These are phyloP conservation scores for Nannochloropsis oceanica DNA, from an alignment of 108 stramenopile species.

Conservation along the genomic window DNA sequence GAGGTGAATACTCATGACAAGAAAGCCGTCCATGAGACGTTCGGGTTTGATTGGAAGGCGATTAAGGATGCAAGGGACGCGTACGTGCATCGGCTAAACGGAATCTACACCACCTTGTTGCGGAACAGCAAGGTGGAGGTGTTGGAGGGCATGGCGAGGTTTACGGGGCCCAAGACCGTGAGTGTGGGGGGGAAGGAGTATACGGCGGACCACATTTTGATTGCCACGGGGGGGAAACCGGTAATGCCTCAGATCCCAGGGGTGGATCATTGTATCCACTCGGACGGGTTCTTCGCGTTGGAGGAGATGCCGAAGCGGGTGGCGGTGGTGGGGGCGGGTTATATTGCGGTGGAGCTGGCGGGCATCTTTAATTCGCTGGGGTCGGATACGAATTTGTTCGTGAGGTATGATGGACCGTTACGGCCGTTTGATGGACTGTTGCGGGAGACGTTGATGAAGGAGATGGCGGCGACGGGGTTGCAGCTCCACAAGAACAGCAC, in stretches of 20 bases:
- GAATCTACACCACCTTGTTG: constrained; percentile 56
- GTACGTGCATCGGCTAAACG: constrained; percentile 63
- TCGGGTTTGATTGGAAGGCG: constrained; percentile 50
- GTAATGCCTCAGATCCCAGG: constrained; percentile 50
- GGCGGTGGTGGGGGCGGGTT: constrained; percentile 89
- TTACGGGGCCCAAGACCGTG: constrained; percentile 28
- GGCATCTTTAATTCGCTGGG: constrained; percentile 70
- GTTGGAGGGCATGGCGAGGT: constrained; percentile 10
- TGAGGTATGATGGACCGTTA: constrained; percentile 47
- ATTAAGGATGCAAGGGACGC: constrained; percentile 64
- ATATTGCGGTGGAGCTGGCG: constrained; percentile 87
- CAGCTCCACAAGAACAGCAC: constrained; percentile 51
- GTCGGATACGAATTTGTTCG: constrained; percentile 57
- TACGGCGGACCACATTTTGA: constrained; percentile 61
- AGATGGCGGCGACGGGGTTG: constrained; percentile 56
- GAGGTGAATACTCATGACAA: not conserved
- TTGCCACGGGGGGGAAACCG: constrained; percentile 78
- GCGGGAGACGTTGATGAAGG: constrained; percentile 44
- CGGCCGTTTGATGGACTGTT: constrained; percentile 66
- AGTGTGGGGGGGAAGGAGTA: constrained; percentile 28
- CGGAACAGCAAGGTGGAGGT: constrained; percentile 43
- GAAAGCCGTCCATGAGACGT: not conserved
- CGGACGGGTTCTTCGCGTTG: constrained; percentile 84
- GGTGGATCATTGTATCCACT: constrained; percentile 50
- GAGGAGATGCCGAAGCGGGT: constrained; percentile 58